A percentile compares a stretch with the other conserved stretches of the same genome.
Conservation (phyloP, 495 filamentous ascomycete genomes). For the Staphylotrichum tortipilum region DNA sequence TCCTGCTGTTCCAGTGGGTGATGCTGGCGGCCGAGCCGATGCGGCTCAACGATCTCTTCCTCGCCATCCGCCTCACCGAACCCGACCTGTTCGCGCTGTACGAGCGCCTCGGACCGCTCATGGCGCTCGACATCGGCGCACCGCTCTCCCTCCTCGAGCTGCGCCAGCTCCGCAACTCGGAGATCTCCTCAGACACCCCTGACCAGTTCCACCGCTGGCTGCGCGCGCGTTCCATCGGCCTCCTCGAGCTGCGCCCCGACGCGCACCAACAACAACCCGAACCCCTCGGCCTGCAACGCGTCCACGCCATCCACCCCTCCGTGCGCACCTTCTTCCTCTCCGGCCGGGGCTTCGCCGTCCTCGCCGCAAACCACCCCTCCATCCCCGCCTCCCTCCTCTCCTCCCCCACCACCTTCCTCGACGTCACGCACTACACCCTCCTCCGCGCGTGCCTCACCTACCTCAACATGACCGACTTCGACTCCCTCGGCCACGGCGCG, state of each 20-base stretch:
- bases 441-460: conserved; percentile 28
- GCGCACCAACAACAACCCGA: conserved; percentile 10
- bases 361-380: conserved; percentile 11
- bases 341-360: conserved; percentile 26
- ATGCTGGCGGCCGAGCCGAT: conserved; percentile 29
- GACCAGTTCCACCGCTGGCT: conserved; percentile 30
- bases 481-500: conserved; percentile 18
- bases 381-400: conserved; percentile 6
- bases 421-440: conserved; percentile 27
- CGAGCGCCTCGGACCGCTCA: conserved; percentile 15
- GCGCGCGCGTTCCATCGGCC: conserved; percentile 28
- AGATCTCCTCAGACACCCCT: conserved; percentile 28
- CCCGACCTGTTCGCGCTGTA: conserved; percentile 10
- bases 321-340: conserved; percentile 31
- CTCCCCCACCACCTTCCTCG: conserved; percentile 15
- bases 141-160: conserved; percentile 27
- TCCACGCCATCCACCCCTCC: conserved; percentile 27
- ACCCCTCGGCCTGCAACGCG: conserved; percentile 25
- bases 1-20: conserved; percentile 32
- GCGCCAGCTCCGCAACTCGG: conserved; percentile 21
- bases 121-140: conserved; percentile 20
- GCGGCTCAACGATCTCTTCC: conserved; percentile 27
- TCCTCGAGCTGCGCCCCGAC: conserved; percentile 25
- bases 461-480: conserved; percentile 32
- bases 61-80: conserved; percentile 27